These are phyloP conservation scores for Boletus coccyginus DNA, from an alignment of 768 basidiomycete genomes.

Conservation along the genomic window DNA sequence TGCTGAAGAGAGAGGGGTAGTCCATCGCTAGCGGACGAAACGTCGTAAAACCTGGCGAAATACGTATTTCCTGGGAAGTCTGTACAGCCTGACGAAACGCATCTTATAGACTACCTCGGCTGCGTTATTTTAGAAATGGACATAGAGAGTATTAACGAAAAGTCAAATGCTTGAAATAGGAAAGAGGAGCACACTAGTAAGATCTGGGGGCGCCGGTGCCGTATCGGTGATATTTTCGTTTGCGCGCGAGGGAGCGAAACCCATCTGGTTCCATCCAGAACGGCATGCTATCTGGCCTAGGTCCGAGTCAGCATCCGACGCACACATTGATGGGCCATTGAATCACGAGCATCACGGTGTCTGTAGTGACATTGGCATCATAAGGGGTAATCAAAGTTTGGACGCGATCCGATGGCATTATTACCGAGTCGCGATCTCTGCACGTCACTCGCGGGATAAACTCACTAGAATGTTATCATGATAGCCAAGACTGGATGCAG, in stretches of 20 bases:
- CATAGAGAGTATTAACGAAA: slow-evolving; percentile 22
- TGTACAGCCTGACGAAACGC: slow-evolving; percentile 32
- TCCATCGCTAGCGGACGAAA: slow-evolving; percentile 23
- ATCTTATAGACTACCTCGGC: slow-evolving; percentile 21
- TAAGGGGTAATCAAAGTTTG: slow-evolving; percentile 25
- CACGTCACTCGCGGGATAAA: slow-evolving; percentile 22
- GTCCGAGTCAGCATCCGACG: slow-evolving; percentile 2
- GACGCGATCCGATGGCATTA: neutral
- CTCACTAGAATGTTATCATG: neutral
- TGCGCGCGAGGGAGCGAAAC: slow-evolving; percentile 14
- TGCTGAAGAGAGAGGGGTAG: slow-evolving; percentile 21
- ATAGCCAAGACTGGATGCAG: slow-evolving; percentile 6
- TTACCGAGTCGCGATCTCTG: slow-evolving; percentile 16
- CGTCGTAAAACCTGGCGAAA: slow-evolving; percentile 28
- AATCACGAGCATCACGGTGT: slow-evolving; percentile 12
- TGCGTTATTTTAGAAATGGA: slow-evolving; percentile 31
- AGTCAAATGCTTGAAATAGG: slow-evolving; percentile 26
- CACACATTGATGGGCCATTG: neutral
- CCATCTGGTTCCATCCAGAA: slow-evolving; percentile 13
- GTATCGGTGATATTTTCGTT: slow-evolving; percentile 23
- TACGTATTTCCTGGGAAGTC: slow-evolving; percentile 33
- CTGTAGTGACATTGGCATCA: slow-evolving; percentile 7
- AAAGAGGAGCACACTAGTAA: slow-evolving; percentile 10
- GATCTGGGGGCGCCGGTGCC: slow-evolving; percentile 11
- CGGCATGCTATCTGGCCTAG: slow-evolving; percentile 6